Evolutionary conservation across 306 rosid species (phyloP).

Genomic region (Cicer arietinum): DNA sequence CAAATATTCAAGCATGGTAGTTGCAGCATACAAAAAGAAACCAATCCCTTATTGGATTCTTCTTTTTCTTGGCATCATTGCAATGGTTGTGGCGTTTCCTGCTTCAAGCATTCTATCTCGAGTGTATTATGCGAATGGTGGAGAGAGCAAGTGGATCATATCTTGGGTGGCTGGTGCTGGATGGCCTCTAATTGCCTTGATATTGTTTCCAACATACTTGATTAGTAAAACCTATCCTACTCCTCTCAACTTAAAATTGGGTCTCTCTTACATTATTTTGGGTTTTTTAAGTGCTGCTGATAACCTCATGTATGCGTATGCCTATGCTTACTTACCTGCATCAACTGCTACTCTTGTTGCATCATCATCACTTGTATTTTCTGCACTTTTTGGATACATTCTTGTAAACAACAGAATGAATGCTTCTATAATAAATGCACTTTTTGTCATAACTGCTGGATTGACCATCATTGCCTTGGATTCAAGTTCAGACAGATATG

Average conservation of each 20-base stretch:
- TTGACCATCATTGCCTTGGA: slow-evolving; percentile 84
- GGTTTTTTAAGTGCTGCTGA: slow-evolving; percentile 91
- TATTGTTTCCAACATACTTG: slow-evolving; percentile 70
- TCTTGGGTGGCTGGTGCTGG: slow-evolving; percentile 96
- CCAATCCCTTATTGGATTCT: slow-evolving; percentile 84
- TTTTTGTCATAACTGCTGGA: slow-evolving; percentile 74
- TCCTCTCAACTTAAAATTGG: slow-evolving; percentile 59
- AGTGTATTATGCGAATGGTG: slow-evolving; percentile 75
- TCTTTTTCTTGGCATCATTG: slow-evolving; percentile 66
- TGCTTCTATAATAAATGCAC: slow-evolving; percentile 69
- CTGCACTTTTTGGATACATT: slow-evolving; percentile 78
- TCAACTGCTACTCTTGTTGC: slow-evolving; percentile 89
- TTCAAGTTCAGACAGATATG: slow-evolving; percentile 79
- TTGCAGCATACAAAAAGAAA: slow-evolving; percentile 64
- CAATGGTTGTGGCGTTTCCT: slow-evolving; percentile 92
- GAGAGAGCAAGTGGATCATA: slow-evolving; percentile 92
- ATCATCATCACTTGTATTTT: slow-evolving; percentile 82
- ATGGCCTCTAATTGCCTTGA: slow-evolving; percentile 80
- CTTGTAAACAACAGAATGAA: slow-evolving; percentile 76
- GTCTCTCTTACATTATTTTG: slow-evolving; percentile 58
- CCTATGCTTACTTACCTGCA: slow-evolving; percentile 96
- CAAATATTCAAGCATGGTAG: slow-evolving; percentile 33
- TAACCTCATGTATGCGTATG: slow-evolving; percentile 93
- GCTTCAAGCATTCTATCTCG: slow-evolving; percentile 91
- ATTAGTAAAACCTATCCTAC: slow-evolving; percentile 62